A percentile compares a stretch with the other conserved stretches of the same genome.
Conservation (phyloP, 164 flowering plant species). For the Kalanchoe fedtschenkoi region DNA sequence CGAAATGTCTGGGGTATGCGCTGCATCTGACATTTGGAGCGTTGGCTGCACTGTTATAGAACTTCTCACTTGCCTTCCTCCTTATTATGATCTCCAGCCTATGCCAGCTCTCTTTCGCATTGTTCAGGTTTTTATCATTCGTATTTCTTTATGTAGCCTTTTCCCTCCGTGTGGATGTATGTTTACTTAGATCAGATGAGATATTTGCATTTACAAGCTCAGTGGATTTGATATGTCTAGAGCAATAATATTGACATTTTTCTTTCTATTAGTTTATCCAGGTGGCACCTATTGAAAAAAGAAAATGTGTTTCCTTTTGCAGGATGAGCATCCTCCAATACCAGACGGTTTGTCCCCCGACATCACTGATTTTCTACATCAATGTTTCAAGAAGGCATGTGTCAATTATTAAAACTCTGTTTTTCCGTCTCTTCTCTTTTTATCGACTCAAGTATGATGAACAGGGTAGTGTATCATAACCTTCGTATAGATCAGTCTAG, state of each 20-base stretch:
- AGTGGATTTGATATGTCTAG: too few species aligned
- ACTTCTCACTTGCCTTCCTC: conserved; percentile 95
- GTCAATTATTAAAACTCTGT: background rate
- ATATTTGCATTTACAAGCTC: too few species aligned
- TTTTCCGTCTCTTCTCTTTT: background rate
- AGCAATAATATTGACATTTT: too few species aligned
- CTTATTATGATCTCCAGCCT: conserved; percentile 97
- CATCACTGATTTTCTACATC: conserved; percentile 81
- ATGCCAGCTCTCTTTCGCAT: conserved; percentile 98
- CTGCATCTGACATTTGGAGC: conserved; percentile 99
- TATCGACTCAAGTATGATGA: too few species aligned
- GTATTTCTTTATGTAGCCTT: background rate
- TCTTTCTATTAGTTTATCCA: too few species aligned
- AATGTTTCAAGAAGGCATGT: conserved; percentile 91
- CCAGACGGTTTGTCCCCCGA: conserved; percentile 81
- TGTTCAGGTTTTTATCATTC: conserved; percentile 67
- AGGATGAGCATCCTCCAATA: conserved; percentile 72
- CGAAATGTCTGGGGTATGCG: conserved; percentile 99
- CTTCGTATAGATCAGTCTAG: too few species aligned
- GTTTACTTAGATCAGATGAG: background rate
- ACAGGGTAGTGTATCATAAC: too few species aligned
- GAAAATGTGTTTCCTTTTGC: conserved; percentile 15
- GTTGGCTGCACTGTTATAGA: conserved; percentile 99
- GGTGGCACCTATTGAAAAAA: background rate
- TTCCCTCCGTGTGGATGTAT: background rate